A percentile compares a stretch with the other conserved stretches of the same genome.
phyloP scores from a whole-genome alignment of 2,329 filamentous ascomycete genomes.

The Orbilia javanica region DNA sequence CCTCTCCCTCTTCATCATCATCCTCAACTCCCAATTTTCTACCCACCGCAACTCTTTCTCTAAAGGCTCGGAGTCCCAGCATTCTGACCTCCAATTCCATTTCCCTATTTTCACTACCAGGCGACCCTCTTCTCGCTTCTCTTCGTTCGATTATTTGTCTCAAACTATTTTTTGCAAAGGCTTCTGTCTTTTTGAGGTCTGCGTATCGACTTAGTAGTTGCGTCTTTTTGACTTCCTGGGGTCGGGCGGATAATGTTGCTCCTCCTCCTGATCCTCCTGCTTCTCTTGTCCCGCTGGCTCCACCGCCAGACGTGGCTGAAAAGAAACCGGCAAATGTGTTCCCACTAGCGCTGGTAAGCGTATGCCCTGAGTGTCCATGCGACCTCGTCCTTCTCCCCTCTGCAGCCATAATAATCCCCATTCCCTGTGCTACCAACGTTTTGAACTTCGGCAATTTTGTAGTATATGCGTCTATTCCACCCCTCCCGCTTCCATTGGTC shows the following conservation, averaged over 20 bases:
- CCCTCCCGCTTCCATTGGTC: not conserved
- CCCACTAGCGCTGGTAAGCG: not conserved
- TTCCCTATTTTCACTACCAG: constrained; percentile 44
- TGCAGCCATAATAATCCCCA: constrained; percentile 53
- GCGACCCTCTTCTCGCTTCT: constrained; percentile 38
- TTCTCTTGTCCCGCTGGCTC: not conserved
- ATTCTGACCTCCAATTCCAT: constrained; percentile 56
- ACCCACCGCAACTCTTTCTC: constrained; percentile 36
- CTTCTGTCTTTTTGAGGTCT: constrained; percentile 53
- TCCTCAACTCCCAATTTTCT: constrained; percentile 50
- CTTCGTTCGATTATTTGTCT: constrained; percentile 48
- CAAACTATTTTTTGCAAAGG: constrained; percentile 48
- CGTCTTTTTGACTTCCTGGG: constrained; percentile 56
- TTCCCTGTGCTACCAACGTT: constrained; percentile 46
- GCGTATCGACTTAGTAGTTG: constrained; percentile 47
- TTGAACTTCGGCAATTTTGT: constrained; percentile 49
- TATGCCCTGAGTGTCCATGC: not conserved
- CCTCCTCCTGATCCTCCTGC: too few species aligned
- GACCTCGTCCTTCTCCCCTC: constrained; percentile 32
- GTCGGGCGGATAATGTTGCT: constrained; percentile 5
- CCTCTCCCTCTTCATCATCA: constrained; percentile 42
- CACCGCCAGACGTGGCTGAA: too few species aligned
- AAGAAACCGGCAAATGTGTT: constrained; percentile 39
- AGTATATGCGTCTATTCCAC: constrained; percentile 31
- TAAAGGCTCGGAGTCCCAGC: constrained; percentile 45